phyloP scores from a whole-genome alignment of 352 stramenopile species.

The Phytophthora colocasiae region DNA sequence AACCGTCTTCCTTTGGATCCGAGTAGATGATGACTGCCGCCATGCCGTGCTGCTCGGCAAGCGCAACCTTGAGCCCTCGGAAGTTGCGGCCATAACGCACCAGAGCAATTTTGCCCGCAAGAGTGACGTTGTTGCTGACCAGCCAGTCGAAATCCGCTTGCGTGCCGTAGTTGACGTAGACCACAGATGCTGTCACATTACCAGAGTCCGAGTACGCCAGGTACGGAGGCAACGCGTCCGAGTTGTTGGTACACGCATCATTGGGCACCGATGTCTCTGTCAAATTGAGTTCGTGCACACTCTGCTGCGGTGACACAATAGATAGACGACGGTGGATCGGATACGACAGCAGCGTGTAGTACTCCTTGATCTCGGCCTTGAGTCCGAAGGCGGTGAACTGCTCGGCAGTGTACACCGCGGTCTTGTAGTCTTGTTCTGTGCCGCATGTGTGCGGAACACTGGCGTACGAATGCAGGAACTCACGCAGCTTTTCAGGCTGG shows the following conservation, averaged over 20 bases:
- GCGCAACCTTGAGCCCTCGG: conserved; percentile 67
- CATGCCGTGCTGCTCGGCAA: conserved; percentile 60
- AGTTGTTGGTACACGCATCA: conserved; percentile 64
- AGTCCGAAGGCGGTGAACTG: conserved; percentile 53
- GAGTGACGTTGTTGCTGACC: conserved; percentile 47
- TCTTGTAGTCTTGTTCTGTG: conserved; percentile 32
- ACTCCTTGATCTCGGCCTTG: conserved; percentile 61
- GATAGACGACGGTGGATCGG: conserved; percentile 47
- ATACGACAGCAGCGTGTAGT: conserved; percentile 72
- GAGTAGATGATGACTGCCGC: conserved; percentile 74
- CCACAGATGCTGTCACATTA: conserved; percentile 46
- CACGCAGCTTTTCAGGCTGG: conserved; percentile 28
- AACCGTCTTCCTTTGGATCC: conserved; percentile 79
- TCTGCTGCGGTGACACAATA: conserved; percentile 46
- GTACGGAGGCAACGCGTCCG: conserved; percentile 60
- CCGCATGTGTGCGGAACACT: conserved; percentile 47
- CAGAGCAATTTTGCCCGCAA: conserved; percentile 70
- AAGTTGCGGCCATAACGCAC: conserved; percentile 66
- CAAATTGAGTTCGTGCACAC: conserved; percentile 49
- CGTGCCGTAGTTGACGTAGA: conserved; percentile 59
- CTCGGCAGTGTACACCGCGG: conserved; percentile 41
- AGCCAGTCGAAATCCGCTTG: conserved; percentile 71
- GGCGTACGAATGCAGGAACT: conserved; percentile 37
- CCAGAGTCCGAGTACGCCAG: conserved; percentile 47
- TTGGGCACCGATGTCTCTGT: conserved; percentile 64